phyloP scores from a whole-genome alignment of 352 stramenopile genomes.

The Pythium scleroteichum region DNA sequence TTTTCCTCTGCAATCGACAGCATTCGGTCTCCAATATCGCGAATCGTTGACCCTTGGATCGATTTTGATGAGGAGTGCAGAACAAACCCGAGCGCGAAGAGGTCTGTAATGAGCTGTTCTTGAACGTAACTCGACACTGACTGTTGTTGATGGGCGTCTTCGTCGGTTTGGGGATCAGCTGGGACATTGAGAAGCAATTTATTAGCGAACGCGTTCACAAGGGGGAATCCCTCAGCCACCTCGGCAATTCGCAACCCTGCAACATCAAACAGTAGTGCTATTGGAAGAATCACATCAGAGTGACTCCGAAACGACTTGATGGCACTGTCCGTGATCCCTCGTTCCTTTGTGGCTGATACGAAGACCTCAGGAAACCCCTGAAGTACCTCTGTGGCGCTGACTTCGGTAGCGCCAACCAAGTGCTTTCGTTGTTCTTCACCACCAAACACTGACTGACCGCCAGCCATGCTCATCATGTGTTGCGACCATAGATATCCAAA shows the following conservation, averaged over 20 bases:
- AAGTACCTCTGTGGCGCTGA: conserved; percentile 20
- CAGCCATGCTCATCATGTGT: conserved; percentile 15
- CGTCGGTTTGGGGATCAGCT: not conserved
- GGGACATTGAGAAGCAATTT: conserved; percentile 6
- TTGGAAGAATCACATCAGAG: conserved; percentile 26
- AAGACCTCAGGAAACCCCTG: conserved; percentile 17
- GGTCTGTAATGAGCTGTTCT: conserved; percentile 66
- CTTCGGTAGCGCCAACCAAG: not conserved
- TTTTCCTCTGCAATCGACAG: conserved; percentile 49
- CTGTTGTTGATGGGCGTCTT: not conserved
- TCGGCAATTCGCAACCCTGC: conserved; percentile 1
- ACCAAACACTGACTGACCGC: conserved; percentile 25
- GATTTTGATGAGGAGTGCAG: conserved; percentile 23
- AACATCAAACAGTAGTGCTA: conserved; percentile 26
- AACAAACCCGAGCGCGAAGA: conserved; percentile 74
- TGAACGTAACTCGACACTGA: conserved; percentile 26
- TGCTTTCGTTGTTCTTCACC: conserved; percentile 23
- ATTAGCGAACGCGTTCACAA: conserved; percentile 19
- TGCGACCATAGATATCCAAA: conserved; percentile 63
- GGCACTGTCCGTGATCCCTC: not conserved
- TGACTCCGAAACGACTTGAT: conserved; percentile 7
- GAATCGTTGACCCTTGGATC: not conserved
- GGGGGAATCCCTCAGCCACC: conserved; percentile 4
- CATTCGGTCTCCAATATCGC: conserved; percentile 46
- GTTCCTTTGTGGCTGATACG: not conserved